A percentile compares a stretch with the other conserved stretches of the same genome.
phyloP scores from a whole-genome alignment of 2,329 filamentous ascomycete genomes.

The Acephala macrosclerotiorum region DNA sequence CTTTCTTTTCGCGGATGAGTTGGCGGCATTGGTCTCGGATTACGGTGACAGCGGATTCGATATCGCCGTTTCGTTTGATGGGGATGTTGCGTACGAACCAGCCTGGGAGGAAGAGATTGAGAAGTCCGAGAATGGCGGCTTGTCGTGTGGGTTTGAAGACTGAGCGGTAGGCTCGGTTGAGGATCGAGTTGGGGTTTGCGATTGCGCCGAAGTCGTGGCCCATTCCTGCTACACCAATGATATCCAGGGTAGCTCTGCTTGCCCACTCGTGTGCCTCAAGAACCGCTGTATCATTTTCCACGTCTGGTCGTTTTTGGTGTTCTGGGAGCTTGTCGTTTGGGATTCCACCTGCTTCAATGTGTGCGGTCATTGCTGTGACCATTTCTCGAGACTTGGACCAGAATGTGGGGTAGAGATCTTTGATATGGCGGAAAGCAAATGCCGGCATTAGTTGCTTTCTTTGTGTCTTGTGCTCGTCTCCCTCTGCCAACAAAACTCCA shows the following conservation, averaged over 20 bases:
- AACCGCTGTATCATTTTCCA: slow-evolving; percentile 46
- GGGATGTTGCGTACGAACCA: slow-evolving; percentile 71
- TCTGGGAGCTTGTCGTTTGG: slow-evolving; percentile 41
- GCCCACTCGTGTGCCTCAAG: slow-evolving; percentile 69
- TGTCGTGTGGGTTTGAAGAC: slow-evolving; percentile 61
- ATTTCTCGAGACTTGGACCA: slow-evolving; percentile 79
- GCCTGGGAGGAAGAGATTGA: slow-evolving; percentile 68
- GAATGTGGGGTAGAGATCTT: slow-evolving; percentile 84
- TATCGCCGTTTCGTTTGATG: slow-evolving; percentile 71
- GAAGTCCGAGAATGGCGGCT: slow-evolving; percentile 62
- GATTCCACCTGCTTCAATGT: slow-evolving; percentile 51
- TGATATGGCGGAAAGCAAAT: slow-evolving; percentile 86
- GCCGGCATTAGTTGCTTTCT: slow-evolving; percentile 82
- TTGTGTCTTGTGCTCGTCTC: slow-evolving; percentile 87
- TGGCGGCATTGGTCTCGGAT: slow-evolving; percentile 73
- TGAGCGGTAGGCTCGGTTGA: slow-evolving; percentile 63
- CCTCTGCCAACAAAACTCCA: slow-evolving; percentile 82
- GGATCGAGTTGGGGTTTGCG: slow-evolving; percentile 62
- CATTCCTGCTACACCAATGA: slow-evolving; percentile 76
- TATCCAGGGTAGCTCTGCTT: slow-evolving; percentile 74
- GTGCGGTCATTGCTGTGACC: slow-evolving; percentile 64
- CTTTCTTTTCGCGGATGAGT: slow-evolving; percentile 76
- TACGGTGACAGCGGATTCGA: slow-evolving; percentile 60
- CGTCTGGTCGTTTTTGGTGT: slow-evolving; percentile 25
- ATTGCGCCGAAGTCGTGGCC: slow-evolving; percentile 75